phyloP scores from a whole-genome alignment of 108 stramenopile species.

The Tribonema minus region DNA sequence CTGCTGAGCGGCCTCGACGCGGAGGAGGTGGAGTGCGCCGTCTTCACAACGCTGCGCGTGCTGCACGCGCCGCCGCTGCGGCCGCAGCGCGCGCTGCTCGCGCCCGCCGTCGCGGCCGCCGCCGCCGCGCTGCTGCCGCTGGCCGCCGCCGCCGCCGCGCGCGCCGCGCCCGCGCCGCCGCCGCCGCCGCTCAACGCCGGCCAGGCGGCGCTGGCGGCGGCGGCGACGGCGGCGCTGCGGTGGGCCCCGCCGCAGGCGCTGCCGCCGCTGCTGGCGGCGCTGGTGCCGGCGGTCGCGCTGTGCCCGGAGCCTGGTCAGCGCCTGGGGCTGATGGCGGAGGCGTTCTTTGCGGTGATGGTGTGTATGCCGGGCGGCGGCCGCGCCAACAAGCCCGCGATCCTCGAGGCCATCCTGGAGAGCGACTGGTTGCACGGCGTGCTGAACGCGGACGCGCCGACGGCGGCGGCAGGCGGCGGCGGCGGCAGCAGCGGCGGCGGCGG shows the following conservation, averaged over 20 bases:
- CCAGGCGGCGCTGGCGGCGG: conserved; percentile 22
- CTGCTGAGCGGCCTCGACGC: not conserved
- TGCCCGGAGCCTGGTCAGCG: conserved; percentile 14
- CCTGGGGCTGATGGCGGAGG: conserved; percentile 8
- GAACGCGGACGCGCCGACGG: not conserved
- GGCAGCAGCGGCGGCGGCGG: not conserved
- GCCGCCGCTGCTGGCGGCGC: conserved; percentile 1
- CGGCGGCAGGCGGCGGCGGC: not conserved
- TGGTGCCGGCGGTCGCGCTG: not conserved
- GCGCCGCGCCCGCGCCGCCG: not conserved
- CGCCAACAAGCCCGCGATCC: not conserved
- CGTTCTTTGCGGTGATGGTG: conserved; percentile 26
- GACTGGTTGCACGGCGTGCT: not conserved
- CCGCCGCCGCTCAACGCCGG: conserved; percentile 14
- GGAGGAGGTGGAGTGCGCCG: not conserved
- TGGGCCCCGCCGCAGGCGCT: conserved; percentile 8
- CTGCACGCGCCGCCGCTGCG: not conserved
- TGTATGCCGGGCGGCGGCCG: conserved; percentile 2
- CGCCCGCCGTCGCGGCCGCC: too few species aligned
- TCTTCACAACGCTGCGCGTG: not conserved
- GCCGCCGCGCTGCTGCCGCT: conserved; percentile 6
- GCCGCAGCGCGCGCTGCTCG: not conserved
- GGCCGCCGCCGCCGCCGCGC: not conserved
- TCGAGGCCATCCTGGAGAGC: not conserved
- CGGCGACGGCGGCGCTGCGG: conserved; percentile 16